phyloP scores from a whole-genome alignment of 768 basidiomycete species.

The Amyloporia xantha region DNA sequence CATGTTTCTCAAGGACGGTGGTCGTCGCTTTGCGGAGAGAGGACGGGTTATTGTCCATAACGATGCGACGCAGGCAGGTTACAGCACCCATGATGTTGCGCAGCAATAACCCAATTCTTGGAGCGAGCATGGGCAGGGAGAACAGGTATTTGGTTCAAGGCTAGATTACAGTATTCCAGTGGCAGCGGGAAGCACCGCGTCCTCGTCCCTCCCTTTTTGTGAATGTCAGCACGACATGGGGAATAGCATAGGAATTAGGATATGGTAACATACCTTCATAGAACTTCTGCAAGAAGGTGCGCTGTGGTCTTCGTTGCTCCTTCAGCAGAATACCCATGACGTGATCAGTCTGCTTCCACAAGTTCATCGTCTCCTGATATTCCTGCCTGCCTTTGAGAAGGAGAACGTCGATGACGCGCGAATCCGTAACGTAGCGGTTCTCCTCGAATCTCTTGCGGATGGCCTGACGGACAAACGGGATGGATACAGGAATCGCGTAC shows the following conservation, averaged over 20 bases:
- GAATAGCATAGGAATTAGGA: no score
- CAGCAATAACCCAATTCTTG: no score
- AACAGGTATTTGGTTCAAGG: neutral
- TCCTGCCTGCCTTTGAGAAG: slow-evolving; percentile 81
- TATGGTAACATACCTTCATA: slow-evolving; percentile 60
- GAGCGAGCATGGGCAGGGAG: neutral
- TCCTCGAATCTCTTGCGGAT: slow-evolving; percentile 85
- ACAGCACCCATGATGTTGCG: no score
- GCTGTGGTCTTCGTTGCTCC: slow-evolving; percentile 38
- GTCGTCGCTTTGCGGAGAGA: no score
- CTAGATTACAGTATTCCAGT: slow-evolving; percentile 34
- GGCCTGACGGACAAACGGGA: slow-evolving; percentile 69
- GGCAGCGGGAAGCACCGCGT: slow-evolving; percentile 64
- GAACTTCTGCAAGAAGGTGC: slow-evolving; percentile 78
- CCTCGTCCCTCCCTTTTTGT: slow-evolving; percentile 64
- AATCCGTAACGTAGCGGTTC: slow-evolving; percentile 77
- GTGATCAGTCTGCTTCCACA: slow-evolving; percentile 87
- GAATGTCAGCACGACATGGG: no score
- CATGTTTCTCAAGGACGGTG: no score
- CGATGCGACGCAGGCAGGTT: no score
- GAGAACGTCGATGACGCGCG: slow-evolving; percentile 78
- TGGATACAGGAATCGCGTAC: slow-evolving; percentile 78
- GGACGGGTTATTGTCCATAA: no score
- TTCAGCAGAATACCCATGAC: slow-evolving; percentile 64
- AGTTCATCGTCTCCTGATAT: slow-evolving; percentile 91